phyloP scores from a whole-genome alignment of 306 rosid species.

The Senna tora region DNA sequence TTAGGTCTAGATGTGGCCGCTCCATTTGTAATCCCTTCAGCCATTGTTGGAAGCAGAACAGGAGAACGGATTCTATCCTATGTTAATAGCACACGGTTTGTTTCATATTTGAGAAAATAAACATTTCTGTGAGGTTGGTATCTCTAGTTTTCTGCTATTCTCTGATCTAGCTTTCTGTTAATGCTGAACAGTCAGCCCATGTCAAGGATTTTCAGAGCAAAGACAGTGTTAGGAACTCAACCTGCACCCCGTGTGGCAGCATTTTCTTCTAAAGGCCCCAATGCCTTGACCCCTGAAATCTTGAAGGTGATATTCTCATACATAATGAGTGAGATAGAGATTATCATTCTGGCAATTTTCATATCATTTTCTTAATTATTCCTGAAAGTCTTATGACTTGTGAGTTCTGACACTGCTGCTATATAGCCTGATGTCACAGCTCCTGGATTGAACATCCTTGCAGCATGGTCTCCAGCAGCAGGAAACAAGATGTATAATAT shows the following conservation, averaged over 20 bases:
- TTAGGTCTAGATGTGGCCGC: slow-evolving; percentile 58
- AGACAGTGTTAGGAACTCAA: slow-evolving; percentile 62
- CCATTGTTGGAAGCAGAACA: slow-evolving; percentile 54
- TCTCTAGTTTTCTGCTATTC: slow-evolving; percentile 28
- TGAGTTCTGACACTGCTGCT: slow-evolving; percentile 38
- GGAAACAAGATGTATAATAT: slow-evolving; percentile 58
- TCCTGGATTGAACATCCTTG: slow-evolving; percentile 81
- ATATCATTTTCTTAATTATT: background rate
- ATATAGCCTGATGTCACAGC: slow-evolving; percentile 79
- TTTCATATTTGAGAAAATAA: slow-evolving; percentile 33
- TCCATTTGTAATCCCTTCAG: slow-evolving; percentile 77
- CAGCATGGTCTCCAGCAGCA: slow-evolving; percentile 84
- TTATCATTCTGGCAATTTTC: background rate
- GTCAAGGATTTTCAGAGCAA: slow-evolving; percentile 62
- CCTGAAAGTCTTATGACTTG: background rate
- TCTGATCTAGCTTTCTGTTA: slow-evolving; percentile 34
- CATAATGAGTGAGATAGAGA: background rate
- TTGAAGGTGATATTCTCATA: slow-evolving; percentile 63
- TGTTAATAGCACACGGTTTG: slow-evolving; percentile 59
- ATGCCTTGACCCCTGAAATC: slow-evolving; percentile 73
- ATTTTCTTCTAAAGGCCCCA: slow-evolving; percentile 89
- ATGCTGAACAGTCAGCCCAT: slow-evolving; percentile 49
- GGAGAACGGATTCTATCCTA: slow-evolving; percentile 58
- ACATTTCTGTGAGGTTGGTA: slow-evolving; percentile 1
- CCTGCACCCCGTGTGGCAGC: slow-evolving; percentile 78